phyloP scores from a whole-genome alignment of 2,329 filamentous ascomycete genomes.

The Tolypocladium ovalisporum region DNA sequence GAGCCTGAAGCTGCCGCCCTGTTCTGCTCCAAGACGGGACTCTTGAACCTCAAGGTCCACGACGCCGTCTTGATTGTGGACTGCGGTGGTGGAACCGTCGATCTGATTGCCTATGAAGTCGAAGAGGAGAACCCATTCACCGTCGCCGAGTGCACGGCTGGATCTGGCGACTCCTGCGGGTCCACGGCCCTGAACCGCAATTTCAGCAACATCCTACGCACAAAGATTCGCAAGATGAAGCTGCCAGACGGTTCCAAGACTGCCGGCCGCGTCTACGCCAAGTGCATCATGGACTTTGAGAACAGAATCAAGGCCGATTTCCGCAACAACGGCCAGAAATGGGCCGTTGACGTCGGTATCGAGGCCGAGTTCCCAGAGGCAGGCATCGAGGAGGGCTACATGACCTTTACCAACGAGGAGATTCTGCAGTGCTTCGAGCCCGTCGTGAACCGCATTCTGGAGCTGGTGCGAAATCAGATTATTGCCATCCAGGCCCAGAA shows the following conservation, averaged over 20 bases:
- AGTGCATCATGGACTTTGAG: slow-evolving; percentile 99
- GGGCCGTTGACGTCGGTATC: slow-evolving; percentile 97
- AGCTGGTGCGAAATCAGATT: slow-evolving; percentile 95
- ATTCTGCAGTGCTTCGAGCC: slow-evolving; percentile 98
- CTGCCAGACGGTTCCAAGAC: slow-evolving; percentile 93
- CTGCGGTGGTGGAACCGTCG: slow-evolving; percentile 95
- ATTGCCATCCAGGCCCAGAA: slow-evolving; percentile 98
- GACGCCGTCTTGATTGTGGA: slow-evolving; percentile 98
- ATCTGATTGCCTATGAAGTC: slow-evolving; percentile 97
- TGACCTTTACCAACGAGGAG: slow-evolving; percentile 99
- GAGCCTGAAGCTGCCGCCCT: slow-evolving; percentile 95
- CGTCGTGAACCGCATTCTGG: slow-evolving; percentile 91
- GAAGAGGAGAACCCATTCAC: slow-evolving; percentile 97
- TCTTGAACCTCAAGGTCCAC: slow-evolving; percentile 94
- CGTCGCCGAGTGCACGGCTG: slow-evolving; percentile 92
- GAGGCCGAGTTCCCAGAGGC: slow-evolving; percentile 97
- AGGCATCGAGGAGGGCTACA: slow-evolving; percentile 96
- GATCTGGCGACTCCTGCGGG: slow-evolving; percentile 93
- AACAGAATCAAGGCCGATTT: slow-evolving; percentile 99
- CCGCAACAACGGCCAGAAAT: slow-evolving; percentile 97
- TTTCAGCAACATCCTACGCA: slow-evolving; percentile 94
- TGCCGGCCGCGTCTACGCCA: slow-evolving; percentile 95
- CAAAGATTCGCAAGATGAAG: slow-evolving; percentile 99
- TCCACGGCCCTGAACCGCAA: slow-evolving; percentile 97
- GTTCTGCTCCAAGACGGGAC: slow-evolving; percentile 94